Evolutionary conservation across 768 basidiomycete genomes (phyloP).

Genomic region (Hygrocybe coccinea): DNA sequence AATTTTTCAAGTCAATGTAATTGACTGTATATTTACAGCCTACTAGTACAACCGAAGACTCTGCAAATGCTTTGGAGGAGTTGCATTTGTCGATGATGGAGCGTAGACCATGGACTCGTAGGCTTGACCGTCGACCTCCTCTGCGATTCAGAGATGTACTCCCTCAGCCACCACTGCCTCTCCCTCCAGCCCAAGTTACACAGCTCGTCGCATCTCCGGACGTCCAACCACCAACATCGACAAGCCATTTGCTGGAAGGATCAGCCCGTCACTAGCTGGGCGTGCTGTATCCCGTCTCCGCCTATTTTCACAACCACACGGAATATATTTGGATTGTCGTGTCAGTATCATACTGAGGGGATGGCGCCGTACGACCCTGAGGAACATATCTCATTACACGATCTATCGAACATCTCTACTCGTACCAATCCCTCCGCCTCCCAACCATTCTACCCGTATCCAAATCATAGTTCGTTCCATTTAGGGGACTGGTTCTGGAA

Average conservation of each 20-base stretch:
- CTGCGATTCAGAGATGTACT: not conserved
- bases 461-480: slow-evolving; percentile 1
- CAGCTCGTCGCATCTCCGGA: not conserved
- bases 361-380: slow-evolving; percentile 17
- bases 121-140: not conserved
- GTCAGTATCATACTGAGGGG: slow-evolving; percentile 13
- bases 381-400: slow-evolving; percentile 13
- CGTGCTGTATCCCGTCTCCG: not conserved
- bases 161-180: slow-evolving; percentile 1
- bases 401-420: slow-evolving; percentile 12
- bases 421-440: not conserved
- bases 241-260: too few relatives aligned
- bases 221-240: not conserved
- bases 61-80: not conserved
- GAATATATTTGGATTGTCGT: slow-evolving; percentile 17
- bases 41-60: not conserved
- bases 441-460: slow-evolving; percentile 1
- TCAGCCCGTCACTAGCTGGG: too few relatives aligned
- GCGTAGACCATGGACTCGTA: not conserved
- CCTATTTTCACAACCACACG: slow-evolving; percentile 4
- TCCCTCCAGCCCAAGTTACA: not conserved
- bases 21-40: not conserved
- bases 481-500: slow-evolving; percentile 16
- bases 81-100: not conserved
- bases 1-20: not conserved